Evolutionary conservation across 768 basidiomycete genomes (phyloP).

Genomic region (Trametes gibbosa): DNA sequence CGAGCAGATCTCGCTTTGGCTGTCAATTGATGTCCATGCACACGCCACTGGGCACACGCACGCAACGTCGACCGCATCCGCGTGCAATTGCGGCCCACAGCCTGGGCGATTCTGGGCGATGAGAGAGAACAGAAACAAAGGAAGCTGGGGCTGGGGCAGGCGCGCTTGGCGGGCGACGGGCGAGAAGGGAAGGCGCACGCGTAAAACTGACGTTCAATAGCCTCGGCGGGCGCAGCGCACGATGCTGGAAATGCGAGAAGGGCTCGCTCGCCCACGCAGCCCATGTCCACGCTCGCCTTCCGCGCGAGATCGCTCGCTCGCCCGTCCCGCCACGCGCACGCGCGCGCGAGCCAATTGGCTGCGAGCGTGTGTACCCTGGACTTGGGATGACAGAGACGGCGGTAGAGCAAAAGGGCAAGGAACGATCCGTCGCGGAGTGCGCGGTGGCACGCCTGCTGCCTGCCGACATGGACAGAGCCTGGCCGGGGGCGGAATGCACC

Average conservation of each 20-base stretch:
- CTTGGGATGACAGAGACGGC: background rate
- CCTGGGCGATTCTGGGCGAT: background rate
- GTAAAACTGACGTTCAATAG: conserved; percentile 11
- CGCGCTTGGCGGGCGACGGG: conserved; percentile 7
- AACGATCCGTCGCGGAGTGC: conserved; percentile 3
- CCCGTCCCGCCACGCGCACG: background rate
- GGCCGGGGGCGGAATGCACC: conserved; percentile 13
- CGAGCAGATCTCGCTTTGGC: conserved; percentile 3
- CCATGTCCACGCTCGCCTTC: background rate
- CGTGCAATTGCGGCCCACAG: too few species aligned
- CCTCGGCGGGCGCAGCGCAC: background rate
- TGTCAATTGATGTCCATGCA: background rate
- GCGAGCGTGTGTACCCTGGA: background rate
- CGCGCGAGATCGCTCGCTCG: conserved; percentile 2
- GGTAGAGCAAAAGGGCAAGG: background rate
- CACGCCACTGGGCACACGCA: background rate
- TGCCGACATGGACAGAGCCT: conserved; percentile 4
- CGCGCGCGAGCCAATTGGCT: conserved; percentile 2
- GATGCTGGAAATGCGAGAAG: background rate
- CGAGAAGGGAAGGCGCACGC: conserved; percentile 13
- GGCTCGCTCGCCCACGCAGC: background rate
- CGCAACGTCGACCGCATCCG: too few species aligned
- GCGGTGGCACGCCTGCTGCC: background rate
- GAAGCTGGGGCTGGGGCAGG: background rate
- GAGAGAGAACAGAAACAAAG: background rate